Base-by-base conservation (phyloP, 352 stramenopile genomes). In the Pelagophyceae sp. region DNA sequence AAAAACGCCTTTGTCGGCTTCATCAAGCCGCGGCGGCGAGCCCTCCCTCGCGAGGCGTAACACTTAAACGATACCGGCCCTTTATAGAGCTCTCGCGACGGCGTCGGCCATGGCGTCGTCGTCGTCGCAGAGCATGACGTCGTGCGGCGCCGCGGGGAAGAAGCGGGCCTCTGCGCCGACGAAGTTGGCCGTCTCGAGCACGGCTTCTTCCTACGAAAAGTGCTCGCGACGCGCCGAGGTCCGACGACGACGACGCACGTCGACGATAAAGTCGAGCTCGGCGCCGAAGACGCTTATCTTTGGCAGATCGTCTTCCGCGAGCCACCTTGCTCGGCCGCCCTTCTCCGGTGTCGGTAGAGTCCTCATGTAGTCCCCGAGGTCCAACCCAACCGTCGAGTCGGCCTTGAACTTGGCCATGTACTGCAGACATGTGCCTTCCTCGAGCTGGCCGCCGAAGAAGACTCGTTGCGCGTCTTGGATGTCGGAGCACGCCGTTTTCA, bases 81-180 rank as follows among this genome's bases (percentile, higher is more conserved):
- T n/a, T n/a, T n/a, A n/a, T n/a, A n/a, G n/a, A n/a, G n/a, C n/a
- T n/a, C n/a, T n/a, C n/a, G 45, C 45, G 45, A 54, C 11, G 45
- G 45, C 23, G 45, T 23, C 11, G 45, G 45, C 45, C 11, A 90
- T 82, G n/a, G 79, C 84, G 67, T 85, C 75, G 38, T 85, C 87
- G 23, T 87, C 86, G 15, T 45, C 51, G 11, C 81, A 82, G 31
- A 91, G 80, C 87, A 91, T 91, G 20, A 90, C 75, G 83, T 91
- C 87, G 82, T 91, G 87, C 61, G 87, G 85, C 37, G 84, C 87
- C 77, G 88, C 82, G 1, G 88, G 80, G 31, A 88, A 79, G 0
- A 83, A 54, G 17, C 80, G 63, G 35, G 64, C 0, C n/a, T 86
- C 81, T 23, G 87, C 32, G 25, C 83, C 85, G 72, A 88, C 82